A percentile compares a stretch with the other conserved stretches of the same genome.
Evolutionary conservation across 1,284 basidiomycete species (phyloP).

Genomic region (Cutaneotrichosporon sp.): DNA sequence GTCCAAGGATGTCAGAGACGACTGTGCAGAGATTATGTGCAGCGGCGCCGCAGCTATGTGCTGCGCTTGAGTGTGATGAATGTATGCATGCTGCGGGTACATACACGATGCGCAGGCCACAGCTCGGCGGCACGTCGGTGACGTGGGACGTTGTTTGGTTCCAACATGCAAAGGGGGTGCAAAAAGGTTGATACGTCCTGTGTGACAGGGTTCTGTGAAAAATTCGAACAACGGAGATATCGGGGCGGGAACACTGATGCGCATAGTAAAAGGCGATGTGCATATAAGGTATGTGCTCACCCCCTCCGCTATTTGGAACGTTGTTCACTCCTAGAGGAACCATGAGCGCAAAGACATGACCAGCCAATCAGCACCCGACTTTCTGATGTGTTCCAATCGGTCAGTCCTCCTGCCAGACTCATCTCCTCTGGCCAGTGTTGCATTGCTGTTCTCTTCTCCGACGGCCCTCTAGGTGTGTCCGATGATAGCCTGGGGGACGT

Average conservation of each 20-base stretch:
- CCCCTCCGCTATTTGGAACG: background rate
- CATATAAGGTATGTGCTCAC: conserved; percentile 7
- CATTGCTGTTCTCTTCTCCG: background rate
- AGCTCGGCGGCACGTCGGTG: too few species aligned
- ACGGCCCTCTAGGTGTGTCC: background rate
- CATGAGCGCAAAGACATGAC: too few species aligned
- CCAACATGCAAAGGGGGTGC: background rate
- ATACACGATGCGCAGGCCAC: too few species aligned
- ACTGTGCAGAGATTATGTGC: too few species aligned
- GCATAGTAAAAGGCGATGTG: conserved; percentile 11
- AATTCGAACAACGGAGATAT: conserved; percentile 6
- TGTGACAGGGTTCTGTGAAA: background rate
- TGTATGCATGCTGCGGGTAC: too few species aligned
- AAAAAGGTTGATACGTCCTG: background rate
- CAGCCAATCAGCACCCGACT: too few species aligned
- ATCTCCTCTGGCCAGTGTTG: too few species aligned
- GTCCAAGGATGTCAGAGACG: too few species aligned
- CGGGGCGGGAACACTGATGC: conserved; percentile 8
- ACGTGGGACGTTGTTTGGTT: background rate
- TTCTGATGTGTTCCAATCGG: too few species aligned
- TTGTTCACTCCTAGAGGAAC: background rate
- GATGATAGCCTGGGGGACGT: conserved; percentile 37
- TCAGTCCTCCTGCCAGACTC: too few species aligned
- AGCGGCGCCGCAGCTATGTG: too few species aligned
- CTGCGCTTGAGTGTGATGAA: too few species aligned